phyloP scores from a whole-genome alignment of 1,139 yeast genomes.

The Kodamaea sp. region DNA sequence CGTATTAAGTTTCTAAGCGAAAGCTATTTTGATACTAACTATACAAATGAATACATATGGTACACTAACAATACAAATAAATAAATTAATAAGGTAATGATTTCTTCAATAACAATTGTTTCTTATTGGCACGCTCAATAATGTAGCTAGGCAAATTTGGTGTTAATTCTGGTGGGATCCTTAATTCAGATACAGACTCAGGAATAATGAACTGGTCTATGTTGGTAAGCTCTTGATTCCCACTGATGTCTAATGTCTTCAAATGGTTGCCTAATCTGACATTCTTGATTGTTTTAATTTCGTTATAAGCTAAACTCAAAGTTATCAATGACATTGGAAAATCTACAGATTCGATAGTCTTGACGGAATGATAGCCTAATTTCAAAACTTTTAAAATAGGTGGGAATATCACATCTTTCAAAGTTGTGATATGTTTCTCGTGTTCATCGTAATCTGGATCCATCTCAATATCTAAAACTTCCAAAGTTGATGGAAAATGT shows the following conservation, averaged over 20 bases:
- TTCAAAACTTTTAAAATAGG: conserved; percentile 33
- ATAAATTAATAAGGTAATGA: conserved; percentile 21
- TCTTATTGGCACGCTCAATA: conserved; percentile 41
- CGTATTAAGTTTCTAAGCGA: conserved; percentile 3
- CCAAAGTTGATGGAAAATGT: conserved; percentile 35
- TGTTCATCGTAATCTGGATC: conserved; percentile 41
- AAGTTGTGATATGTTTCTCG: conserved; percentile 42
- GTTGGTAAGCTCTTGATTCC: conserved; percentile 39
- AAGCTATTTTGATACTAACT: conserved; percentile 9
- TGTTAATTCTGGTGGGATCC: conserved; percentile 35
- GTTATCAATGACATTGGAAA: conserved; percentile 34
- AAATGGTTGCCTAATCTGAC: conserved; percentile 36
- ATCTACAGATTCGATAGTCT: conserved; percentile 37
- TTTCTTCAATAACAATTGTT: conserved; percentile 27
- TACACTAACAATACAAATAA: background rate
- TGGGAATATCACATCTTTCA: conserved; percentile 44
- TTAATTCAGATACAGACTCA: conserved; percentile 34
- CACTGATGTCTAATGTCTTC: conserved; percentile 38
- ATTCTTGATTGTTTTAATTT: conserved; percentile 35
- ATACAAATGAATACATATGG: conserved; percentile 5
- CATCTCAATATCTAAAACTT: conserved; percentile 42
- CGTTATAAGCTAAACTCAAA: conserved; percentile 40
- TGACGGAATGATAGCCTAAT: conserved; percentile 41
- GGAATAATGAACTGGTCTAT: conserved; percentile 41
- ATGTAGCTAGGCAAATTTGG: conserved; percentile 38